Conservation (phyloP, 106 monocot genomes). For the Dendrobium huoshanense region DNA sequence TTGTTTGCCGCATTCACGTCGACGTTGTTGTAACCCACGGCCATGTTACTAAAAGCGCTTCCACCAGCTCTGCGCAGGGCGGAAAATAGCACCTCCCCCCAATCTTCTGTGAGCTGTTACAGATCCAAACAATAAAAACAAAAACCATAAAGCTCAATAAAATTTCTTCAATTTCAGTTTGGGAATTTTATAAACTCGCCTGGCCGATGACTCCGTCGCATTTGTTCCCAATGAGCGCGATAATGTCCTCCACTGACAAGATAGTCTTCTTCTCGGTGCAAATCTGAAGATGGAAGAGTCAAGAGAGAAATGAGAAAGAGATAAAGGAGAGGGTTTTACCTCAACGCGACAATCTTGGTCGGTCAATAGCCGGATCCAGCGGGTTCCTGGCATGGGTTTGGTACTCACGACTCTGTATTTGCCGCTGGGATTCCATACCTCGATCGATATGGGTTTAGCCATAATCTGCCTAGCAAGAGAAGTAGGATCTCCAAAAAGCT, state of each 20-base stretch:
- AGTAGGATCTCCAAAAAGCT: neutral
- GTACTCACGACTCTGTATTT: conserved; percentile 97
- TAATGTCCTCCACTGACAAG: conserved; percentile 86
- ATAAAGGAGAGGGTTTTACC: conserved; percentile 13
- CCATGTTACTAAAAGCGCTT: conserved; percentile 97
- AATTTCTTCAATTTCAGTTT: neutral
- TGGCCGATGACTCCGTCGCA: conserved; percentile 97
- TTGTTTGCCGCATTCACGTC: conserved; percentile 82
- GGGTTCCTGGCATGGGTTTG: conserved; percentile 97
- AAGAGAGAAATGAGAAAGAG: neutral
- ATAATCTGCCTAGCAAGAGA: neutral
- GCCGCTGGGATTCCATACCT: conserved; percentile 95
- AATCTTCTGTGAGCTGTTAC: conserved; percentile 88
- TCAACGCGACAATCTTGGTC: conserved; percentile 96
- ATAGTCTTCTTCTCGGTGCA: conserved; percentile 98
- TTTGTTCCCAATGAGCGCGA: conserved; percentile 79
- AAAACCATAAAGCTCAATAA: neutral
- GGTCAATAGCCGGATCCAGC: conserved; percentile 89
- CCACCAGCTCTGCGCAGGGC: conserved; percentile 86
- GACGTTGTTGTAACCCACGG: conserved; percentile 97
- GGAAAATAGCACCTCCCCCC: conserved; percentile 96
- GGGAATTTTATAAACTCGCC: conserved; percentile 18
- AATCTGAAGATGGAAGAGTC: conserved; percentile 28
- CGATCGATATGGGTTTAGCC: conserved; percentile 87
- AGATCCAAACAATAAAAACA: neutral